Percentiles rank a stretch among this genome's conserved stretches.
phyloP scores from a whole-genome alignment of 202 grass and related monocot genomes.

The Setaria viridis region DNA sequence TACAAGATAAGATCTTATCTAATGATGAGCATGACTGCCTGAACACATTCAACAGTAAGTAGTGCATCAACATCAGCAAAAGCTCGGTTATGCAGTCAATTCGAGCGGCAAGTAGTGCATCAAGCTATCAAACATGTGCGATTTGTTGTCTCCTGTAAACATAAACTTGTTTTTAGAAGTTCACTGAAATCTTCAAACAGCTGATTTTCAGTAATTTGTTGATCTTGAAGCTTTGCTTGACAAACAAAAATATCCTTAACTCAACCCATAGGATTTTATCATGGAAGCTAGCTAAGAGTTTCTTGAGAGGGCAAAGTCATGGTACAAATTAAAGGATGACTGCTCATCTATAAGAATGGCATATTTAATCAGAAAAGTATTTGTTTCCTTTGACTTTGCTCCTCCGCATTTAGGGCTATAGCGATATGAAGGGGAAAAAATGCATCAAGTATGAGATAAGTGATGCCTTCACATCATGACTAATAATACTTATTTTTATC shows the following conservation, averaged over 20 bases:
- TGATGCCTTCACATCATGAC: conserved; percentile 27
- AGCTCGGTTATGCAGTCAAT: conserved; percentile 30
- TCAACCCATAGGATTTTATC: conserved; percentile 16
- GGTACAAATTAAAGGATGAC: conserved; percentile 12
- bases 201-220: conserved; percentile 18
- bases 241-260: background rate
- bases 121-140: background rate
- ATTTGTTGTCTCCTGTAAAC: conserved; percentile 6
- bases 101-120: conserved; percentile 4
- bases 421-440: background rate
- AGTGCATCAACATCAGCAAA: conserved; percentile 49
- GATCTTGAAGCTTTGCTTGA: background rate
- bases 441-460: conserved; percentile 28
- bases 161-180: conserved; percentile 22
- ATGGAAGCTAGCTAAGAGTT: conserved; percentile 11
- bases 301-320: background rate
- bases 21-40: conserved; percentile 30
- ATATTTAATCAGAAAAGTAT: conserved; percentile 9
- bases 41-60: conserved; percentile 47
- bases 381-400: background rate
- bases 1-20: conserved; percentile 49
- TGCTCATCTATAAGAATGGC: background rate
- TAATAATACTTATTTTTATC: conserved; percentile 22
- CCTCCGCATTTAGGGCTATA: background rate
- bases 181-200: background rate